These are phyloP conservation scores for Ascochyta koolunga DNA, from an alignment of 2,329 filamentous ascomycete genomes.

Conservation along the genomic window DNA sequence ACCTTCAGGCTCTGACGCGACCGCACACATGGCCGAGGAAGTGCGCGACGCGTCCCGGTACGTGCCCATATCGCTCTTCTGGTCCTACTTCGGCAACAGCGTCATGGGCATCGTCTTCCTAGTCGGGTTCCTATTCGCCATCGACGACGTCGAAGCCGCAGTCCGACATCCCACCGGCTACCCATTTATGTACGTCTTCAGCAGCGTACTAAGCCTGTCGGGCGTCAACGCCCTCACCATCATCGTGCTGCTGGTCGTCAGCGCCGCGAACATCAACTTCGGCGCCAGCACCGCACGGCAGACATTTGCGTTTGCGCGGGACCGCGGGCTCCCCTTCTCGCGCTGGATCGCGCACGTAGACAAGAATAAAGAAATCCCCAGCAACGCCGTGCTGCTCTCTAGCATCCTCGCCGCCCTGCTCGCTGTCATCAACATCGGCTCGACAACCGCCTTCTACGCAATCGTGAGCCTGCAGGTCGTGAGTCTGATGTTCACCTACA, in stretches of 20 bases:
- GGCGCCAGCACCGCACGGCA: conserved; percentile 34
- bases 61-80: conserved; percentile 46
- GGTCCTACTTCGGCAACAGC: conserved; percentile 45
- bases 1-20: conserved; percentile 35
- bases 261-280: conserved; percentile 31
- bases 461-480: conserved; percentile 42
- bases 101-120: conserved; percentile 41
- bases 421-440: conserved; percentile 51
- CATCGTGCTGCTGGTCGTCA: conserved; percentile 28
- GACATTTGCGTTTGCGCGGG: conserved; percentile 31
- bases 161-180: conserved; percentile 40
- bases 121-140: conserved; percentile 47
- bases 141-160: conserved; percentile 36
- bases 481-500: conserved; percentile 33
- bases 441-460: conserved; percentile 47
- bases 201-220: conserved; percentile 23
- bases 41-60: conserved; percentile 43
- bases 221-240: conserved; percentile 31
- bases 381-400: conserved; percentile 45
- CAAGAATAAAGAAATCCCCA: conserved; percentile 32
- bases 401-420: conserved; percentile 27
- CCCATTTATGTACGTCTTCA: conserved; percentile 47
- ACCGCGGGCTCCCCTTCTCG: conserved; percentile 26
- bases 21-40: conserved; percentile 50
- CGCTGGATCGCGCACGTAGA: conserved; percentile 22